Base-by-base conservation (phyloP, 2,329 filamentous ascomycete species). In the Cordyceps farinosa region DNA sequence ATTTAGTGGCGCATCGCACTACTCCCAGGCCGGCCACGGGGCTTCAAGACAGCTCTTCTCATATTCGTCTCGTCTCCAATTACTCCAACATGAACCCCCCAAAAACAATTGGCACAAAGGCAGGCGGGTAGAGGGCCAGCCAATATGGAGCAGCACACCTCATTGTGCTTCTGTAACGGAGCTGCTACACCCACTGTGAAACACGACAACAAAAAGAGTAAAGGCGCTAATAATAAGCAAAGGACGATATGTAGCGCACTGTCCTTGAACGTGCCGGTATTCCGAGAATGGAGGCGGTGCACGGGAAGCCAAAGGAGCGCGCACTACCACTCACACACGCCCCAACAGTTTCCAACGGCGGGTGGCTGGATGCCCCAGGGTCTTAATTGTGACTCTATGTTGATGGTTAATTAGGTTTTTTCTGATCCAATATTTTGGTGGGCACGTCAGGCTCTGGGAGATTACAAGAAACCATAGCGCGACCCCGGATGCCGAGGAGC, bases 231-330 rank as follows among this genome's bases (percentile, higher is more conserved):
- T 22, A 22, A 22, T 22, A 22, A 48, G n/a, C 45, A 11, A 48
- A 22, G 29, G 10, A 2, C 11, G 7, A 30, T 8, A 22, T 22
- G 27, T 40, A 27, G 17, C 29, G 54, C 54, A 29, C 34, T 40
- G 36, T 13, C 45, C 45, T 27, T 36, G 47, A 52, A 22, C 42
- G 48, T 54, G 58, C 48, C 58, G 58, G n/a, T 13, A 27, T 53
- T 54, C 48, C 58, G 58, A 47, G 29, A 51, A 53, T 34, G 15
- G 38, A 38, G 58, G 58, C 50, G n/a, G 58, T 61, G 58, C 50
- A 61, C n/a, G 38, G 8, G 27, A 36, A 32, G 34, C 11, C 38
- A 32, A 44, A 55, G 6, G 36, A 55, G 36, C 52, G 22, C 38
- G 40, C 53, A 45, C 22, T 22, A 22, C 22, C 22, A 22, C 22